These are phyloP conservation scores for Cyberlindnera lachancei DNA, from an alignment of 805 yeast genomes.

Conservation along the genomic window DNA sequence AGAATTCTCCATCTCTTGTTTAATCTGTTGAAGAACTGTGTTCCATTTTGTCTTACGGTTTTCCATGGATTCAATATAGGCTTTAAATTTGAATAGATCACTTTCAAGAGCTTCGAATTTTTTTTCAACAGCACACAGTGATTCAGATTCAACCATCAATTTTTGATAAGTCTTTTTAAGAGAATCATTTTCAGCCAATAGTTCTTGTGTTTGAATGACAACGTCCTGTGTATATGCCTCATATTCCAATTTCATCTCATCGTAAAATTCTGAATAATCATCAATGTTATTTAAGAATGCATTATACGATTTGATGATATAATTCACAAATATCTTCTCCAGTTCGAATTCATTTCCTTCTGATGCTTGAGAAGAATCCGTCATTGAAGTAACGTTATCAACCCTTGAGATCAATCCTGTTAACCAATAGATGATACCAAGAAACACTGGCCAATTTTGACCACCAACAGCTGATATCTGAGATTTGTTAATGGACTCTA, in stretches of 20 bases:
- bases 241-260: slow-evolving; percentile 51
- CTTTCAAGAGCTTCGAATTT: slow-evolving; percentile 58
- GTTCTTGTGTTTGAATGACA: slow-evolving; percentile 34
- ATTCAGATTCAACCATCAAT: slow-evolving; percentile 36
- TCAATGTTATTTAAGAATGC: slow-evolving; percentile 59
- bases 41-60: slow-evolving; percentile 62
- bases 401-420: slow-evolving; percentile 44
- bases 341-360: slow-evolving; percentile 28
- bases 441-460: slow-evolving; percentile 73
- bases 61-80: slow-evolving; percentile 63
- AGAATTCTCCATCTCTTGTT: slow-evolving; percentile 42
- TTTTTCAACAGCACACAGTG: slow-evolving; percentile 44
- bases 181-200: slow-evolving; percentile 33
- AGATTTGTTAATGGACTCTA: slow-evolving; percentile 73
- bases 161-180: slow-evolving; percentile 34
- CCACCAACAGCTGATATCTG: slow-evolving; percentile 91
- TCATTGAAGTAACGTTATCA: slow-evolving; percentile 28
- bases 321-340: slow-evolving; percentile 45
- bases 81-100: slow-evolving; percentile 63
- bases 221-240: slow-evolving; percentile 43
- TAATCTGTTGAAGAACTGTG: slow-evolving; percentile 45
- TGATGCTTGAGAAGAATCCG: slow-evolving; percentile 19
- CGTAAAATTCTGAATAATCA: slow-evolving; percentile 46
- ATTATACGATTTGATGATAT: slow-evolving; percentile 59
- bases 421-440: slow-evolving; percentile 82